Conservation (phyloP, 441 rosid genomes). For the Pelargonium australe region DNA sequence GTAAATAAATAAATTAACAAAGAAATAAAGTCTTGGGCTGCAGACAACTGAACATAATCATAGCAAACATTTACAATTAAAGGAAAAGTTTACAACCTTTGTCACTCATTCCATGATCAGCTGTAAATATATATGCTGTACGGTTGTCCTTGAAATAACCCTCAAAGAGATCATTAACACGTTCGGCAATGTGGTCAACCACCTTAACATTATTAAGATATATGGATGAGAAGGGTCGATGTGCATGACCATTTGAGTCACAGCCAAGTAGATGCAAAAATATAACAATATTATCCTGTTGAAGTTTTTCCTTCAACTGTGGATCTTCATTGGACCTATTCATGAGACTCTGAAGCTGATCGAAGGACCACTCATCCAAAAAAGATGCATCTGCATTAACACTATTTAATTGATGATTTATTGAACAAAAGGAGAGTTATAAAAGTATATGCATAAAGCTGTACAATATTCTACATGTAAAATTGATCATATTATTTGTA, state of each 20-base stretch:
- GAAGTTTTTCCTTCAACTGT: slow-evolving; percentile 67
- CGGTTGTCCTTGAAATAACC: slow-evolving; percentile 80
- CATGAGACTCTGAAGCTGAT: slow-evolving; percentile 86
- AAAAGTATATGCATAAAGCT: slow-evolving; percentile 8
- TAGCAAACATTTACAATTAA: not conserved
- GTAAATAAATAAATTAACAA: not conserved
- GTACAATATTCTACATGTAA: not conserved
- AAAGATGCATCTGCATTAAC: slow-evolving; percentile 91
- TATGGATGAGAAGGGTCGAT: slow-evolving; percentile 87
- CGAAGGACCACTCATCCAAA: slow-evolving; percentile 98
- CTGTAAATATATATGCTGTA: slow-evolving; percentile 81
- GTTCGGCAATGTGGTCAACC: slow-evolving; percentile 82
- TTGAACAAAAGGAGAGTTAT: slow-evolving; percentile 19
- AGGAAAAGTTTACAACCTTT: slow-evolving; percentile 47
- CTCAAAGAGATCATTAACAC: slow-evolving; percentile 71
- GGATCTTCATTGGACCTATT: slow-evolving; percentile 72
- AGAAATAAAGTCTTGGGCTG: not conserved
- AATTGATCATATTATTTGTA: not conserved
- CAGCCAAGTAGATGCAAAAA: slow-evolving; percentile 96
- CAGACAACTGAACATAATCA: not conserved
- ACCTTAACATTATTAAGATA: slow-evolving; percentile 96
- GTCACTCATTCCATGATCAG: slow-evolving; percentile 99
- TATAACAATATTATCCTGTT: slow-evolving; percentile 74
- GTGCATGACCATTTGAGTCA: slow-evolving; percentile 98
- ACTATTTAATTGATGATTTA: slow-evolving; percentile 27